Conservation (phyloP, 441 rosid genomes). For the Brassica balearica region DNA sequence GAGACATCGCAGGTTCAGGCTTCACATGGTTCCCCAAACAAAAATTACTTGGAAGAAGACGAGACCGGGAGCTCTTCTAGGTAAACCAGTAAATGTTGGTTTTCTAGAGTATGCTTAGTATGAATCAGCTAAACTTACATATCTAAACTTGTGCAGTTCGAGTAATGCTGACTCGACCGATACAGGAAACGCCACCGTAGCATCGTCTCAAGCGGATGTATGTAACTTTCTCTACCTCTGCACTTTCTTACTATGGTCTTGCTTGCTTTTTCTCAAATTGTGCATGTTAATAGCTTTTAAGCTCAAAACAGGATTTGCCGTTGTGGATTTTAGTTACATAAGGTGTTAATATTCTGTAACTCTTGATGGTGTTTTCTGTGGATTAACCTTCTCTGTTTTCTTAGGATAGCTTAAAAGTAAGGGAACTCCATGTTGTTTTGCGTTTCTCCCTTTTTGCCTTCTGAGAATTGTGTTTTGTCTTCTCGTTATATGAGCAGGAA, state of each 20-base stretch:
- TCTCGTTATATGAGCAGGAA: not conserved
- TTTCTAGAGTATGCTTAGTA: constrained; percentile 8
- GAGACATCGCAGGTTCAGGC: constrained; percentile 11
- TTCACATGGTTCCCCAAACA: constrained; percentile 10
- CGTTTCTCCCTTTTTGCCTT: constrained; percentile 8
- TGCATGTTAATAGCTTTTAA: constrained; percentile 1
- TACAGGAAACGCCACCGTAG: constrained; percentile 7
- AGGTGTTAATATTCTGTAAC: constrained; percentile 6
- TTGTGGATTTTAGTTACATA: constrained; percentile 12
- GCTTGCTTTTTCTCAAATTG: constrained; percentile 5
- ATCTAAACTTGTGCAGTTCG: constrained; percentile 38
- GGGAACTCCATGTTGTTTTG: not conserved
- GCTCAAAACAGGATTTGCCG: not conserved
- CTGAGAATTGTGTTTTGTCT: constrained; percentile 2
- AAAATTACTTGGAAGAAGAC: not conserved
- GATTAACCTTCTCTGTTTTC: not conserved
- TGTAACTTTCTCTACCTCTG: constrained; percentile 20
- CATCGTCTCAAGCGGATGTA: constrained; percentile 25
- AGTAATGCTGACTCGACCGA: constrained; percentile 1
- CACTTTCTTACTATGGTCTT: not conserved
- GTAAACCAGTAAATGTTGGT: constrained; percentile 16
- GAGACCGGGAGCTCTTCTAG: constrained; percentile 19
- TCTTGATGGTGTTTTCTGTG: constrained; percentile 14
- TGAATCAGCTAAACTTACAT: constrained; percentile 9
- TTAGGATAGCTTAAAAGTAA: not conserved